These are phyloP conservation scores for Plenodomus biglobosus DNA, from an alignment of 2,329 filamentous ascomycete species.

Conservation along the genomic window DNA sequence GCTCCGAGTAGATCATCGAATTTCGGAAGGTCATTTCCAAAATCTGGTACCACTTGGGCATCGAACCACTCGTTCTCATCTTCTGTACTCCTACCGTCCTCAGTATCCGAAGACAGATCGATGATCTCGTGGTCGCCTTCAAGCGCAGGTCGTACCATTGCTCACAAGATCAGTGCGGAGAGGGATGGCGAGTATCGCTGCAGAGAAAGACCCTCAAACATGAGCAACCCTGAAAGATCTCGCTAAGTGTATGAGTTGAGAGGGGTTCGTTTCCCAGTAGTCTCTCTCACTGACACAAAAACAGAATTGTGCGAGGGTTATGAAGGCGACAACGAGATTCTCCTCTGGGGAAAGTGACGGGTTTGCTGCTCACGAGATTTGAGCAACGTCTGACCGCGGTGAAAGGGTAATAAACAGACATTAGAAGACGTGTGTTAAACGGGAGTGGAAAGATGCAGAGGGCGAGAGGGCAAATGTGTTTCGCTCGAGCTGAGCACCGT, in stretches of 20 bases:
- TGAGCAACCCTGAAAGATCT: background rate
- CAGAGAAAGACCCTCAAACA: background rate
- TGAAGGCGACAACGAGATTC: background rate
- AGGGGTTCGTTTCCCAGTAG: background rate
- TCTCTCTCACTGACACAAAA: background rate
- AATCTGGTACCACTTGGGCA: conserved; percentile 4
- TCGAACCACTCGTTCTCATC: conserved; percentile 7
- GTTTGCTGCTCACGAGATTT: background rate
- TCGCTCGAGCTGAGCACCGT: background rate
- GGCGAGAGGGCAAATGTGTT: conserved; percentile 4
- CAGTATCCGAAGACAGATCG: conserved; percentile 28
- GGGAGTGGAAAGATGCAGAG: conserved; percentile 2
- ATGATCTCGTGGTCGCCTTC: conserved; percentile 14
- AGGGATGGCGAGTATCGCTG: background rate
- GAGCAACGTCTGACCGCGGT: background rate
- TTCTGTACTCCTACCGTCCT: conserved; percentile 11
- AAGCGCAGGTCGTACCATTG: conserved; percentile 15
- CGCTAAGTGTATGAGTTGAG: background rate
- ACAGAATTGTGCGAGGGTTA: background rate
- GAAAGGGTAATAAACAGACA: conserved; percentile 2
- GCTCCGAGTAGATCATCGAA: conserved; percentile 6
- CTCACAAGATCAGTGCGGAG: background rate
- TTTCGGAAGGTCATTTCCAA: conserved; percentile 4
- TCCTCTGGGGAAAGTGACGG: background rate
- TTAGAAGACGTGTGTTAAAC: conserved; percentile 6